phyloP scores from a whole-genome alignment of 2,329 filamentous ascomycete species.

The Conoideocrella luteorostrata region DNA sequence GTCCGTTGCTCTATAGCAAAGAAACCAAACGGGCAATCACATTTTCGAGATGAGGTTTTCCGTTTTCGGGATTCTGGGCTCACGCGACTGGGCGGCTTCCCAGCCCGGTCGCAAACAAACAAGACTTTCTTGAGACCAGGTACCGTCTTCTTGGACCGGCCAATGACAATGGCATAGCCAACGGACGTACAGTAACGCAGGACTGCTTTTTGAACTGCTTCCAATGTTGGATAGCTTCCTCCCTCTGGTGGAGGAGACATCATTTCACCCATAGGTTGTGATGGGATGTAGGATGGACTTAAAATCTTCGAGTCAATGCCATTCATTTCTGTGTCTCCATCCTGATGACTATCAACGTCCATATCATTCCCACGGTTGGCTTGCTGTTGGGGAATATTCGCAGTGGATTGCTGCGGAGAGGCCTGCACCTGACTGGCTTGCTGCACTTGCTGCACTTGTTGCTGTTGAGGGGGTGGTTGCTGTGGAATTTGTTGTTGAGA shows the following conservation, averaged over 20 bases:
- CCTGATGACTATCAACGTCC: constrained; percentile 45
- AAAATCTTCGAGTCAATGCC: constrained; percentile 41
- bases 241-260: constrained; percentile 60
- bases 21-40: constrained; percentile 63
- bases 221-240: constrained; percentile 56
- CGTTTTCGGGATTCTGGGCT: constrained; percentile 58
- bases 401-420: constrained; percentile 25
- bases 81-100: constrained; percentile 55
- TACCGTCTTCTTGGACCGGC: constrained; percentile 61
- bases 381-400: constrained; percentile 32
- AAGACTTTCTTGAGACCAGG: constrained; percentile 61
- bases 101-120: constrained; percentile 60
- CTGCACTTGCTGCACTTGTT: constrained; percentile 20
- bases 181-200: constrained; percentile 60
- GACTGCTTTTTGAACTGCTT: constrained; percentile 58
- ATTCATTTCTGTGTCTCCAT: constrained; percentile 38
- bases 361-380: constrained; percentile 43
- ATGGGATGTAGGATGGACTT: constrained; percentile 43
- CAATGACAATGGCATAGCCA: constrained; percentile 62
- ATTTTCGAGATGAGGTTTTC: constrained; percentile 62
- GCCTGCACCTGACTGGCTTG: constrained; percentile 27
- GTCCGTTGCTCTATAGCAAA: constrained; percentile 62
- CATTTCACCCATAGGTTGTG: constrained; percentile 49
- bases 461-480: constrained; percentile 16
- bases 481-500: constrained; percentile 18